These are phyloP conservation scores for Aureobasidium leucospermi DNA, from an alignment of 2,329 filamentous ascomycete genomes.

Conservation along the genomic window DNA sequence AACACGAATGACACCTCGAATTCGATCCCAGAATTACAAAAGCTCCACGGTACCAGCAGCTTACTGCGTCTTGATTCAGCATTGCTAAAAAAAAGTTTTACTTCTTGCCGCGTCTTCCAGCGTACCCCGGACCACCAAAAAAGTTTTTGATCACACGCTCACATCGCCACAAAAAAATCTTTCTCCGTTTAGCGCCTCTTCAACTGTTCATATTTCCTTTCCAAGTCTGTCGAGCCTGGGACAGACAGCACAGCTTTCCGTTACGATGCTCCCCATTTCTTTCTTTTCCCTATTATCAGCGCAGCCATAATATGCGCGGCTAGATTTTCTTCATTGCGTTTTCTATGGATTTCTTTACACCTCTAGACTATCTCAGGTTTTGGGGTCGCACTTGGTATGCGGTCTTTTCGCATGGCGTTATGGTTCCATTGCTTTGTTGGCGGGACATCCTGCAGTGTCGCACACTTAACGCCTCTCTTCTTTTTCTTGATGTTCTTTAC, in stretches of 20 bases:
- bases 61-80: neutral
- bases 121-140: conserved; percentile 6
- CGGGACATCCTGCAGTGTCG: neutral
- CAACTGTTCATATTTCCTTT: conserved; percentile 10
- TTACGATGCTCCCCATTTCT: conserved; percentile 5
- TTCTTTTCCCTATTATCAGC: conserved; percentile 2
- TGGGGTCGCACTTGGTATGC: conserved; percentile 1
- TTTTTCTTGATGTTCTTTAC: neutral
- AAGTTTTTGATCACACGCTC: conserved; percentile 1
- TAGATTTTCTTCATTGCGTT: conserved; percentile 8
- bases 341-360: neutral
- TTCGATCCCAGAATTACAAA: no score
- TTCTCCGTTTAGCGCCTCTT: conserved; percentile 7
- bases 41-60: neutral
- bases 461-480: neutral
- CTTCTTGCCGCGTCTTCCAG: conserved; percentile 1
- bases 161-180: conserved; percentile 5
- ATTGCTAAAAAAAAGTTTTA: neutral
- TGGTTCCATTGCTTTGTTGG: neutral
- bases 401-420: conserved; percentile 8
- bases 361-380: neutral
- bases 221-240: conserved; percentile 9
- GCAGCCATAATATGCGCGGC: conserved; percentile 1
- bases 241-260: conserved; percentile 12
- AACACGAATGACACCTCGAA: neutral